Conservation (phyloP, 1,284 basidiomycete genomes). For the Cryptococcus floricola region DNA sequence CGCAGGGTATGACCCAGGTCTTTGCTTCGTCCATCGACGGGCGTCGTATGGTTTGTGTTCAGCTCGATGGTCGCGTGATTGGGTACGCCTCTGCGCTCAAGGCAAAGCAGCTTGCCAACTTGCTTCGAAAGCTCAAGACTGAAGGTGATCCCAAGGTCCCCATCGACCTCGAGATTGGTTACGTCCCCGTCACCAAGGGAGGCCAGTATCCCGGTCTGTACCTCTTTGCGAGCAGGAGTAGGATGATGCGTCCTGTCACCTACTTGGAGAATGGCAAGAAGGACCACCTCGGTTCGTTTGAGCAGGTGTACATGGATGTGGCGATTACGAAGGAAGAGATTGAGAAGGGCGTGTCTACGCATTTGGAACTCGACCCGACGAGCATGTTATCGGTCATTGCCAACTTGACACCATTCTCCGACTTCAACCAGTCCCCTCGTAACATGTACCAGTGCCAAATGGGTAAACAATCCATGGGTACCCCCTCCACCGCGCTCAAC, state of each 20-base stretch:
- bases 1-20: constrained; percentile 92
- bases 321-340: constrained; percentile 88
- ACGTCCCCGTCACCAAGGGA: constrained; percentile 81
- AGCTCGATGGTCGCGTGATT: constrained; percentile 90
- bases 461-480: constrained; percentile 99
- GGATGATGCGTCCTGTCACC: constrained; percentile 99
- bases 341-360: constrained; percentile 73
- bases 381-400: constrained; percentile 81
- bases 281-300: constrained; percentile 93
- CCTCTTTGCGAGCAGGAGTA: constrained; percentile 78
- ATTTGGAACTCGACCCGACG: constrained; percentile 91
- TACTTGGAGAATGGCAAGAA: constrained; percentile 79
- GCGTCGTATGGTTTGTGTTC: constrained; percentile 75
- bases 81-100: constrained; percentile 85
- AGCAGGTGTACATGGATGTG: constrained; percentile 99
- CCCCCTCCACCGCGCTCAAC: constrained; percentile 83
- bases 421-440: constrained; percentile 80
- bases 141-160: constrained; percentile 79
- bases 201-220: constrained; percentile 97
- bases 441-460: constrained; percentile 77
- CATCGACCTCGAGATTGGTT: constrained; percentile 91
- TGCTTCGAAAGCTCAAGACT: constrained; percentile 92
- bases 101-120: constrained; percentile 74
- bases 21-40: constrained; percentile 75
- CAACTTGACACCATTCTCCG: constrained; percentile 66